A percentile compares a stretch with the other conserved stretches of the same genome.
phyloP scores from a whole-genome alignment of 2,329 filamentous ascomycete species.

The Cytospora schulzeri region DNA sequence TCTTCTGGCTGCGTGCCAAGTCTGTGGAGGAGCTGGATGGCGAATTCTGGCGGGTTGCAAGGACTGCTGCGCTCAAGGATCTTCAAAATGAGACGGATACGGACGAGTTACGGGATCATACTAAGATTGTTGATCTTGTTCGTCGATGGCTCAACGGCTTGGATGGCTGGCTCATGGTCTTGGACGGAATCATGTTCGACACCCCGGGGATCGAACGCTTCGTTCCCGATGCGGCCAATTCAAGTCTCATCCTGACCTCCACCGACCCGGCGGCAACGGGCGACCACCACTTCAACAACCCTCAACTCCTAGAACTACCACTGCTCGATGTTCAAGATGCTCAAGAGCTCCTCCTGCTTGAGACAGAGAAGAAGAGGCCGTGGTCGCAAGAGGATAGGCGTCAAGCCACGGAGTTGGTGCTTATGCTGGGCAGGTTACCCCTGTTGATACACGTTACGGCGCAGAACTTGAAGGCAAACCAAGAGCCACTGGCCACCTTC shows the following conservation, averaged over 20 bases:
- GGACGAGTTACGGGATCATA: slow-evolving; percentile 42
- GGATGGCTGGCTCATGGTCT: slow-evolving; percentile 67
- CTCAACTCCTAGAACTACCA: slow-evolving; percentile 56
- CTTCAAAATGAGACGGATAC: slow-evolving; percentile 44
- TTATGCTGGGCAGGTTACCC: slow-evolving; percentile 65
- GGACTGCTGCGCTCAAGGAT: slow-evolving; percentile 54
- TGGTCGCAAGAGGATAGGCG: slow-evolving; percentile 55
- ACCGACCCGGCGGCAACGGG: slow-evolving; percentile 59
- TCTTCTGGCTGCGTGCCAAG: slow-evolving; percentile 71
- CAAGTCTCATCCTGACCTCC: slow-evolving; percentile 69
- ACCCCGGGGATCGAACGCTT: slow-evolving; percentile 57
- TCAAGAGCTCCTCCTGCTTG: slow-evolving; percentile 61
- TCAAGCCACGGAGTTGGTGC: slow-evolving; percentile 63
- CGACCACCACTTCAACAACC: slow-evolving; percentile 62
- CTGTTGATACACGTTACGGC: slow-evolving; percentile 69
- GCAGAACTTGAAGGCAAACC: slow-evolving; percentile 60
- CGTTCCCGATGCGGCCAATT: slow-evolving; percentile 65
- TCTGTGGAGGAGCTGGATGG: slow-evolving; percentile 59
- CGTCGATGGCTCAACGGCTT: slow-evolving; percentile 62
- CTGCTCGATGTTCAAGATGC: slow-evolving; percentile 59
- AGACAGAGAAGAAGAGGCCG: slow-evolving; percentile 61
- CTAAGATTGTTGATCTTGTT: slow-evolving; percentile 58
- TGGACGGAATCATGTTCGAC: slow-evolving; percentile 68
- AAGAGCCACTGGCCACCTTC: slow-evolving; percentile 64
- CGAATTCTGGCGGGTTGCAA: slow-evolving; percentile 68